Base-by-base conservation (phyloP, 306 rosid genomes). In the Prunus padus region DNA sequence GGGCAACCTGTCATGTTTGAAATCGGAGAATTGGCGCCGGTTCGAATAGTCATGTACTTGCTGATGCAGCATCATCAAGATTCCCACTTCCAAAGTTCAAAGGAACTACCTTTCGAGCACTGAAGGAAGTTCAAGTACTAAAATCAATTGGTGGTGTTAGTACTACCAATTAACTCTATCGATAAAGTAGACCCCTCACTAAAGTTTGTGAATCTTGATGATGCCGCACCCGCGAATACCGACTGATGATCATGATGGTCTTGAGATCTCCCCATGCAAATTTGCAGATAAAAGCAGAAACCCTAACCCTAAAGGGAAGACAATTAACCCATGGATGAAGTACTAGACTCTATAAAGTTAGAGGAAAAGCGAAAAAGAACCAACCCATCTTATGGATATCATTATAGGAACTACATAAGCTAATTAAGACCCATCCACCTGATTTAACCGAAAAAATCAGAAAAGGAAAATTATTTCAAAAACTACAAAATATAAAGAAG, bases 31-130 rank as follows among this genome's bases (percentile, higher is more conserved):
- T 13, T 10, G 23, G 12, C 12, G 14, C 42, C 5, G 67, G 30
- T 30, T 30, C 22, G 4, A 33, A 33, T 63, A 91, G 92, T 75
- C 94, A 83, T 79, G 65, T 80, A 89, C 83, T 65, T 78, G 91
- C 86, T 37, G 87, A 64, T 89, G 97, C 97, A 91, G 97, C 94
- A 89, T 91, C 97, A 91, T 91, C 97, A 91, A 91, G 94, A 91
- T 91, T 91, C 97, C 69, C 97, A 42, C 49, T 64, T 64, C 52
- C 52, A 15, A 66, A 59, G 62, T 23, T 59, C 18, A 30, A 52
- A 45, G 77, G 69, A 49, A 60, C 5, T 61, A 59, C 54, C 56
- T 72, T 56, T 42, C 40, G 22, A 63, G 45, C 20, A 37, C 2
- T 15, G 22, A 37, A 55, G 75, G 37, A 59, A 25, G 64, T 56